Conservation (phyloP, 257 asterid species). For the Jacaranda copaia region DNA sequence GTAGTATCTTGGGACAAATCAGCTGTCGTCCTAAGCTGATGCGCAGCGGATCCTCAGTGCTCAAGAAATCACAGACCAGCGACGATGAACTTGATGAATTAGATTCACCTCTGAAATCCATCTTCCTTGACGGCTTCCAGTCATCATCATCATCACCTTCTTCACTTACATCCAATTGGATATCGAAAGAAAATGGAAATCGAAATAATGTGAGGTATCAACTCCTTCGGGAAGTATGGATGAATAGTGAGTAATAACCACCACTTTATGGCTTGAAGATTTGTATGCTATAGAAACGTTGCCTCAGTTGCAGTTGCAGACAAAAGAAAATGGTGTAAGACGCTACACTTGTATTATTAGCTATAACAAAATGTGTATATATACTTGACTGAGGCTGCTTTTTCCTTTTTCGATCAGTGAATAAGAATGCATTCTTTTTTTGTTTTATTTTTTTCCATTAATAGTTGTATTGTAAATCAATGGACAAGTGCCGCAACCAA, state of each 20-base stretch:
- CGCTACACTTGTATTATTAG: not conserved
- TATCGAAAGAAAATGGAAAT: conserved; percentile 41
- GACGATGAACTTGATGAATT: conserved; percentile 81
- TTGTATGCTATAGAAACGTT: not conserved
- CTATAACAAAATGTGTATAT: not conserved
- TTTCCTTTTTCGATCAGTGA: not conserved
- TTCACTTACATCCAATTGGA: conserved; percentile 42
- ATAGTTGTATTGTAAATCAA: no score
- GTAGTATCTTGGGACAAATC: conserved; percentile 47
- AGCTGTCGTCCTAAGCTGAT: conserved; percentile 47
- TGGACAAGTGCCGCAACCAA: not conserved
- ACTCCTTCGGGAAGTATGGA: conserved; percentile 77
- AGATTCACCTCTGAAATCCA: conserved; percentile 64
- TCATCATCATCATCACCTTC: conserved; percentile 51
- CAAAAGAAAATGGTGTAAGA: no score
- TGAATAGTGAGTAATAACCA: conserved; percentile 36
- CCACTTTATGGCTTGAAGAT: no score
- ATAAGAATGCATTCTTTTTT: not conserved
- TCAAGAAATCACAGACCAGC: conserved; percentile 74
- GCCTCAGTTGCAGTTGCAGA: not conserved
- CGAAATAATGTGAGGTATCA: conserved; percentile 59
- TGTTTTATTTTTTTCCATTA: not conserved
- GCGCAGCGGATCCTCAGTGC: conserved; percentile 61
- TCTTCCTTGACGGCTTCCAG: conserved; percentile 40
- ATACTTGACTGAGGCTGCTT: not conserved